A percentile compares a stretch with the other conserved stretches of the same genome.
Conservation (phyloP, 228 moss, liverwort and hornwort genomes). For the Sphagnum fallax region DNA sequence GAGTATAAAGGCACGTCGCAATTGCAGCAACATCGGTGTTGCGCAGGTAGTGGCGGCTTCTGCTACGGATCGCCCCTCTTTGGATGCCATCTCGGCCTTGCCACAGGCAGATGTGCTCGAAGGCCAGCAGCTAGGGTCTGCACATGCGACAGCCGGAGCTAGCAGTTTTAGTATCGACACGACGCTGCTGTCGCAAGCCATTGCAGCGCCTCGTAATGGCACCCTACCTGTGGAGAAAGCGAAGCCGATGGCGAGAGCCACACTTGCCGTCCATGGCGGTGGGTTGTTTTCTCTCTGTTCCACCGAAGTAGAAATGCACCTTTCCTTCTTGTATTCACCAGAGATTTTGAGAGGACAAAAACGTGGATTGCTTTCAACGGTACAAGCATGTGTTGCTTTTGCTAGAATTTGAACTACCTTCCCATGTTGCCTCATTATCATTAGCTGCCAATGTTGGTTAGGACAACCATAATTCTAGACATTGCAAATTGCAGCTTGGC, state of each 20-base stretch:
- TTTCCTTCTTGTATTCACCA: not conserved
- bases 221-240: slow-evolving; percentile 9
- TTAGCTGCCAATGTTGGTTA: too few species aligned
- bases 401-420: too few species aligned
- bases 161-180: slow-evolving; percentile 13
- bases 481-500: too few species aligned
- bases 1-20: slow-evolving; percentile 97
- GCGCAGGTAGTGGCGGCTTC: slow-evolving; percentile 98
- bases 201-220: slow-evolving; percentile 15
- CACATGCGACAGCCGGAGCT: slow-evolving; percentile 13
- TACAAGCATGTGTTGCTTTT: too few species aligned
- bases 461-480: too few species aligned
- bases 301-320: too few species aligned
- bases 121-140: slow-evolving; percentile 5
- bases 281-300: slow-evolving; percentile 8
- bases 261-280: slow-evolving; percentile 92
- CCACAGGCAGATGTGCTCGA: slow-evolving; percentile 1
- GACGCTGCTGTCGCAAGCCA: not conserved
- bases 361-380: too few species aligned
- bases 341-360: not conserved
- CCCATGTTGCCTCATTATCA: too few species aligned
- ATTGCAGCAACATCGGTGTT: slow-evolving; percentile 98
- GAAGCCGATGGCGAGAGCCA: slow-evolving; percentile 50
- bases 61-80: slow-evolving; percentile 67
- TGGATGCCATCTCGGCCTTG: slow-evolving; percentile 6